Percentiles rank a stretch among this genome's conserved stretches.
These are phyloP conservation scores for Leucosporidium creatinivorum DNA, from an alignment of 768 basidiomycete genomes.

Conservation along the genomic window DNA sequence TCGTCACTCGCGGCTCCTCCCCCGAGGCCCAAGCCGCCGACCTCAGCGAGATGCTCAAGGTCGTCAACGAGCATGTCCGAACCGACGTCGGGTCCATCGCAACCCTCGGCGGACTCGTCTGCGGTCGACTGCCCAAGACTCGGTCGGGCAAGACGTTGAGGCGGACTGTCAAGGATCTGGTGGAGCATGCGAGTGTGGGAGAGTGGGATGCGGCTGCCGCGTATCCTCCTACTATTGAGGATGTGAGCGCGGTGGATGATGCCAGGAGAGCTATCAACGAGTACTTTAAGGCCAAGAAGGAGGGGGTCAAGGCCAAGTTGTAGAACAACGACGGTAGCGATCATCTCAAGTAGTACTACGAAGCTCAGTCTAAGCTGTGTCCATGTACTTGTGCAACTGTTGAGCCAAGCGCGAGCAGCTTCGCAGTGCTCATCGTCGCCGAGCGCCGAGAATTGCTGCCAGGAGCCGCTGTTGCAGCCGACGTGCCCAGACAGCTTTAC, in stretches of 20 bases:
- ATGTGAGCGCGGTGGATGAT: neutral
- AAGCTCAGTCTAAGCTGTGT: no score
- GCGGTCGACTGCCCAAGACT: constrained; percentile 2
- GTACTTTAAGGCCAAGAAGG: constrained; percentile 3
- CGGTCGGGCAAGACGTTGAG: constrained; percentile 9
- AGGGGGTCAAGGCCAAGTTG: constrained; percentile 3
- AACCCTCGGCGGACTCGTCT: constrained; percentile 1
- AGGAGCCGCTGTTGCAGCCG: no score
- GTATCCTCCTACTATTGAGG: constrained; percentile 9
- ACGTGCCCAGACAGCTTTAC: no score
- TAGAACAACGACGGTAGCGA: no score
- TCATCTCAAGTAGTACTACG: no score
- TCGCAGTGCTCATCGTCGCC: no score
- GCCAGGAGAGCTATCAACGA: constrained; percentile 3
- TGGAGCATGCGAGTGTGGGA: constrained; percentile 2
- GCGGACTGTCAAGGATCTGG: constrained; percentile 1
- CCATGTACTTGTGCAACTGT: no score
- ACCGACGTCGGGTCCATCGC: constrained; percentile 5
- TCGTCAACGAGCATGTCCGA: constrained; percentile 2
- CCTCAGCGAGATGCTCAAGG: constrained; percentile 5
- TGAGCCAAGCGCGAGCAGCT: no score
- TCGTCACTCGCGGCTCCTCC: neutral
- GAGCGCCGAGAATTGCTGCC: no score
- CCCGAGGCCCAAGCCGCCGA: neutral
- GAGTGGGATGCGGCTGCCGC: neutral